Percentiles rank a stretch among this genome's conserved stretches.
Conservation (phyloP, 1,284 basidiomycete genomes). For the Austroboletus niveus region DNA sequence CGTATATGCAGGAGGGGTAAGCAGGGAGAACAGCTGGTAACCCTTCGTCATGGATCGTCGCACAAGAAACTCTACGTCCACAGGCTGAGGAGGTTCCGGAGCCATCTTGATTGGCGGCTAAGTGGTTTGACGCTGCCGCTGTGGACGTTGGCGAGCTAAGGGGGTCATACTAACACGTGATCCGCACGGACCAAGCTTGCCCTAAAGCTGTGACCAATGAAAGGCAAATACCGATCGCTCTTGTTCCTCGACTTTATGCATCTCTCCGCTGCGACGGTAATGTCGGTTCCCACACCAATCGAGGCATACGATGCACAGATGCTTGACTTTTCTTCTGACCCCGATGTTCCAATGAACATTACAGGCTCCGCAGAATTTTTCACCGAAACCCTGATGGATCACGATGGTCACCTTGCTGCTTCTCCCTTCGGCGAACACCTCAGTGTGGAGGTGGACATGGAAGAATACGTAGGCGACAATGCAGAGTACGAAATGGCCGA, state of each 20-base stretch:
- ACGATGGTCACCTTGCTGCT: constrained; percentile 41
- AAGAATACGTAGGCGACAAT: constrained; percentile 51
- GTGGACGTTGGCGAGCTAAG: constrained; percentile 1
- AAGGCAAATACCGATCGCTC: constrained; percentile 16
- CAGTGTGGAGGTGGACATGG: constrained; percentile 72
- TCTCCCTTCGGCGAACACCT: constrained; percentile 37
- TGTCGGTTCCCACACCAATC: constrained; percentile 37
- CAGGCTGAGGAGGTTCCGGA: constrained; percentile 10
- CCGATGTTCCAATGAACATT: constrained; percentile 62
- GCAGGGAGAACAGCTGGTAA: constrained; percentile 60
- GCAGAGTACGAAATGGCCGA: constrained; percentile 73
- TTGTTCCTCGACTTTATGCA: constrained; percentile 17
- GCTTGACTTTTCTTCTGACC: constrained; percentile 61
- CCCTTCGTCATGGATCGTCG: constrained; percentile 62
- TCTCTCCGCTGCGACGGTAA: constrained; percentile 14
- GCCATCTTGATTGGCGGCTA: constrained; percentile 12
- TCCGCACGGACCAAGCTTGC: constrained; percentile 33
- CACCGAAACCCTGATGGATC: constrained; percentile 62
- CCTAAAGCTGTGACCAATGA: constrained; percentile 21
- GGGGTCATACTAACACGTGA: constrained; percentile 23
- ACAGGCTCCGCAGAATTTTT: constrained; percentile 47
- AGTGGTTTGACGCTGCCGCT: constrained; percentile 5
- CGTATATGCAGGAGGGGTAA: constrained; percentile 58
- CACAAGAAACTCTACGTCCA: constrained; percentile 44
- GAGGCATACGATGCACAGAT: constrained; percentile 67